A percentile compares a stretch with the other conserved stretches of the same genome.
These are phyloP conservation scores for Endoconidiophora laricicola DNA, from an alignment of 2,329 filamentous ascomycete genomes.

Conservation along the genomic window DNA sequence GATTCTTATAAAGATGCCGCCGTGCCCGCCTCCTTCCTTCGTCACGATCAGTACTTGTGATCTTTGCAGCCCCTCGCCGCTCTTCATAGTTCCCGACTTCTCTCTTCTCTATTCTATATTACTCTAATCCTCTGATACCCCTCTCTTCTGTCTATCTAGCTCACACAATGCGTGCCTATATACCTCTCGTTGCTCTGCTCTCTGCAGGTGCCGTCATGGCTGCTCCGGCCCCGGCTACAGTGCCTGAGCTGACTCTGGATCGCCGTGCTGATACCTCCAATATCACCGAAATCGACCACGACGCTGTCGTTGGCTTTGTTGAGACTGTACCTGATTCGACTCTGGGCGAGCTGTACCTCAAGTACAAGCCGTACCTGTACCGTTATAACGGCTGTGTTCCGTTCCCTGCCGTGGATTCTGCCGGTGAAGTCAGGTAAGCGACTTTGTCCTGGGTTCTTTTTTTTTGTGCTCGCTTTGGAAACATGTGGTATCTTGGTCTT, in stretches of 20 bases:
- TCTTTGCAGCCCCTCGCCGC: not conserved
- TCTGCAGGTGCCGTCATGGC: constrained; percentile 1
- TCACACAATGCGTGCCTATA: constrained; percentile 4
- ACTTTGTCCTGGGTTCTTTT: not conserved
- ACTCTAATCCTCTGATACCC: not conserved
- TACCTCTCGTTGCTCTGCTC: constrained; percentile 1
- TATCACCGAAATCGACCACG: constrained; percentile 16
- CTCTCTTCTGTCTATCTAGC: not conserved
- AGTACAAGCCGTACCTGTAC: constrained; percentile 22
- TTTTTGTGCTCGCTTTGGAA: not conserved
- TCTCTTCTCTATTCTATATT: not conserved
- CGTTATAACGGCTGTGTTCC: constrained; percentile 43
- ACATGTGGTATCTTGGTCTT: not conserved
- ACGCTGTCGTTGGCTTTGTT: constrained; percentile 20
- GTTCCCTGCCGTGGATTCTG: constrained; percentile 41
- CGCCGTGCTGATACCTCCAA: constrained; percentile 11
- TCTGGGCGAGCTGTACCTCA: constrained; percentile 19
- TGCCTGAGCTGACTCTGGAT: not conserved
- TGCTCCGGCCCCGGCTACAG: constrained; percentile 1
- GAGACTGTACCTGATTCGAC: constrained; percentile 19
- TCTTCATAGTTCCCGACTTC: not conserved
- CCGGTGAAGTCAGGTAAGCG: constrained; percentile 38
- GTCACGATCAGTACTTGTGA: not conserved
- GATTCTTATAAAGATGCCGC: too few species aligned
- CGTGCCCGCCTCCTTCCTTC: too few species aligned